phyloP scores from a whole-genome alignment of 305 asterid genomes.

The Striga hermonthica region DNA sequence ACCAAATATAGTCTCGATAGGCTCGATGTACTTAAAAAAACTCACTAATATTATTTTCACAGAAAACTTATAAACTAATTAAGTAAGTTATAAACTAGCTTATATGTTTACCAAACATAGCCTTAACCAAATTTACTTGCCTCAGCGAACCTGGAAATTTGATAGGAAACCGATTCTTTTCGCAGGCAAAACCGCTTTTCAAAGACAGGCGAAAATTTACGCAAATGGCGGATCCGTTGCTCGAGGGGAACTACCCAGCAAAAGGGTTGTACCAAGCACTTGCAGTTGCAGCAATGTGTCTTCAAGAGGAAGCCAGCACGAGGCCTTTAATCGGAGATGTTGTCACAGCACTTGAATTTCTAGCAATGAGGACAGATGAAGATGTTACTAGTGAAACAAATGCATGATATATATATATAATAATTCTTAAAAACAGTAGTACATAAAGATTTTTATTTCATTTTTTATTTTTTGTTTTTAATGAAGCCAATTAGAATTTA shows the following conservation, averaged over 20 bases:
- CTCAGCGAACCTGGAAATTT: background rate
- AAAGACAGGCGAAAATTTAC: constrained; percentile 58
- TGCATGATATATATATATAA: constrained; percentile 7
- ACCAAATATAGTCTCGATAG: too few relatives aligned
- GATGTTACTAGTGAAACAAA: constrained; percentile 28
- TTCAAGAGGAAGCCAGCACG: constrained; percentile 79
- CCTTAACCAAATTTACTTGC: background rate
- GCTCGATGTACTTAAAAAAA: too few relatives aligned
- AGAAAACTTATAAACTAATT: too few relatives aligned
- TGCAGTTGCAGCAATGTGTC: constrained; percentile 87
- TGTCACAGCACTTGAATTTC: constrained; percentile 82
- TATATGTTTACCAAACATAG: background rate
- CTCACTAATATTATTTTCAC: too few relatives aligned
- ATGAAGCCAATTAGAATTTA: background rate
- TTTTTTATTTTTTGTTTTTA: too few relatives aligned
- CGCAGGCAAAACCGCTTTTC: constrained; percentile 82
- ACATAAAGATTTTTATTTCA: too few relatives aligned
- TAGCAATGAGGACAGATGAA: constrained; percentile 45
- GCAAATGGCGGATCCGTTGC: constrained; percentile 71
- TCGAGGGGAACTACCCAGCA: constrained; percentile 66
- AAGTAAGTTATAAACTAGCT: background rate
- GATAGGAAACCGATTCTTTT: background rate
- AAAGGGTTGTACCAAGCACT: constrained; percentile 75
- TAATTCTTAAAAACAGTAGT: too few relatives aligned
- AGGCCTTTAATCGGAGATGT: constrained; percentile 85